Base-by-base conservation (phyloP, 2,329 filamentous ascomycete genomes). In the Fusarium nisikadoi region DNA sequence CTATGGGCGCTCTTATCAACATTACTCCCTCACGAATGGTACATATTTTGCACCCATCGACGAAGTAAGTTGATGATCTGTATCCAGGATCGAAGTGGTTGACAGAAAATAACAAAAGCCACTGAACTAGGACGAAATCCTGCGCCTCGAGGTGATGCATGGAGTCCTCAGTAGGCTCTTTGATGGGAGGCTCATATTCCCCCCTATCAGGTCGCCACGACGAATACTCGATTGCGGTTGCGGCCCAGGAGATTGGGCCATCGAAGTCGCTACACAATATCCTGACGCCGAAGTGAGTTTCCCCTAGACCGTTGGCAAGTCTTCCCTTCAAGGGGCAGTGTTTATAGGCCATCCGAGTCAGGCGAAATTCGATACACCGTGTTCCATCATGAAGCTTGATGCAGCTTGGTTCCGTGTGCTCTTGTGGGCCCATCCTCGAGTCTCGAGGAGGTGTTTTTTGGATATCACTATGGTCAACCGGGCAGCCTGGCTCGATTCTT, bases 201-300 rank as follows among this genome's bases (percentile, higher is more conserved):
- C 92, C n/a, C 90, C 90, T 10, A 82, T 93, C 53, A 81, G 79
- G 47, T 83, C 84, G 33, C 87, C 88, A 29, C 83, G 83, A 73
- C 87, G 86, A 75, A 86, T 94, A 45, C 84, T 94, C 33, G 92
- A 94, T 64, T 94, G 91, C 74, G 92, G 92, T 0, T 92, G 89
- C 80, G 92, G 92, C 43, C 86, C 89, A n/a, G 92, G 86, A 43
- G 85, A 89, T 52, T 94, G 92, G 92, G 91, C 92, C 27, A 82
- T 88, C 38, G 90, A 92, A 29, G 90, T 92, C 57, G 92, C 92
- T 50, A 86, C 88, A 76, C 83, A 87, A 69, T 84, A 91, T 81
- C 91, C 91, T 53, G 81, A 85, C 68, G 91, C 89, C 77, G 87
- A 93, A 84, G 92, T 93, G 78, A 76, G 84, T 65, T 36, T 10